Evolutionary conservation across 345 rosid species (phyloP), one percentile per base, ranked within the genome.

Genomic region (Cardamine resedifolia): DNA sequence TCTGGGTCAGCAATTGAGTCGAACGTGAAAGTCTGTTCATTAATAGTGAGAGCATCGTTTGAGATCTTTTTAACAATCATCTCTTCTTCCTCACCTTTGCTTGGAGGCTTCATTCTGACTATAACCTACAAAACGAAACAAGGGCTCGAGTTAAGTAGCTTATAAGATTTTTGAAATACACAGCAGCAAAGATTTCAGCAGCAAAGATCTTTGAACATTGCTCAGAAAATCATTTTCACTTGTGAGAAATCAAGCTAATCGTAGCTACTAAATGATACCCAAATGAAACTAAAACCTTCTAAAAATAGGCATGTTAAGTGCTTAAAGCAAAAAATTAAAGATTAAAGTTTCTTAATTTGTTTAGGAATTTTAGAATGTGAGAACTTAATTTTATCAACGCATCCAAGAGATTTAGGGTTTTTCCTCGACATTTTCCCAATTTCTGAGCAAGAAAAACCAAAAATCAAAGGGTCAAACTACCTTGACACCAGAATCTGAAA

Each of bases 71-170:
- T 83, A 4, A 87, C 83, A 59, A 86, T 88, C 79, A 66, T 65
- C 31, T 87, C 95, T n/a, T 87, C 98, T 79, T 85, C 88, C 66
- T 84, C 96, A 20, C 88, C 92, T 72, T 85, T 87, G 60, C 72
- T 83, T 49, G 73, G 82, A 15, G 99, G 99, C 48, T 97, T 83
- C 96, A 96, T 83, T 44, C 99, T 84, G 12, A 96, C 92, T 41
- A 96, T 63, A 39, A 96, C 99, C 99, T 92, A 71, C 59, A 31
- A 79, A 16, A 64, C 10, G 11, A 51, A 18, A 48, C 18, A 74
- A 45, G 16, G 0, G 39, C 21, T 58, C n/a, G 8, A 53, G 1
- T 21, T 67, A 15, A 67, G 33, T 12, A 41, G 38, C 36, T 50
- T 4, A 7, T 26, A n/a, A n/a, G n/a, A n/a, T n/a, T n/a, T n/a